Evolutionary conservation across 176 grass and related monocot species (phyloP).

Genomic region (Pharus latifolius): DNA sequence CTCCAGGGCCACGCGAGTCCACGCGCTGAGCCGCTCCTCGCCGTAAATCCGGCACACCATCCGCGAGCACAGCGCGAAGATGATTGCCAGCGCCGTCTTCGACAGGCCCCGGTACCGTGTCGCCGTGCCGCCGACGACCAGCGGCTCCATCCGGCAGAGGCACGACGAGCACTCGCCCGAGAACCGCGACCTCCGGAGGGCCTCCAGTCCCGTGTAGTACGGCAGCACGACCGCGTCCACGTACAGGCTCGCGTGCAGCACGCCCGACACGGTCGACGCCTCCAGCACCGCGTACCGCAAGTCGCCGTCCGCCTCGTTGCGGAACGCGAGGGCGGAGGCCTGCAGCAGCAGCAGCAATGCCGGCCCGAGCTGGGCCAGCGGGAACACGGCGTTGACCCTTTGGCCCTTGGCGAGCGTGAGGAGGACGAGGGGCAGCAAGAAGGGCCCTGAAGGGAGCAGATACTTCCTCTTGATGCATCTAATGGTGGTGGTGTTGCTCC

Average conservation of each 20-base stretch:
- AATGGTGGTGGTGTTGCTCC: background rate
- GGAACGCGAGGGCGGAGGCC: conserved; percentile 83
- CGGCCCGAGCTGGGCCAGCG: conserved; percentile 70
- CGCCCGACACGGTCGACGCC: conserved; percentile 86
- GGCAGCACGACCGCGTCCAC: conserved; percentile 81
- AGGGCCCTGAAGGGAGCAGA: conserved; percentile 72
- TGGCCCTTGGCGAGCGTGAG: conserved; percentile 80
- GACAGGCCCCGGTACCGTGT: conserved; percentile 64
- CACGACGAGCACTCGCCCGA: conserved; percentile 88
- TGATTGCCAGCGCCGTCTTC: conserved; percentile 72
- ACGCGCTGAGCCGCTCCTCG: conserved; percentile 52
- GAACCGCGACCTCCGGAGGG: conserved; percentile 54
- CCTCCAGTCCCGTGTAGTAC: conserved; percentile 94
- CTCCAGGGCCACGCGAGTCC: conserved; percentile 54
- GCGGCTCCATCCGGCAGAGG: conserved; percentile 67
- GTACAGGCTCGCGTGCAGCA: conserved; percentile 81
- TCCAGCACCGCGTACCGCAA: conserved; percentile 82
- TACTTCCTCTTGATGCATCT: conserved; percentile 59
- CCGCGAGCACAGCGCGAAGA: conserved; percentile 71
- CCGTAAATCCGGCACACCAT: conserved; percentile 92
- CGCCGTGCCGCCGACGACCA: conserved; percentile 53
- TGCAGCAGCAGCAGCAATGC: conserved; percentile 81
- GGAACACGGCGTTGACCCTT: conserved; percentile 64
- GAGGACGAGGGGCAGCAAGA: conserved; percentile 65
- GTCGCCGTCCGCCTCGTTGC: conserved; percentile 74